phyloP scores from a whole-genome alignment of 495 filamentous ascomycete genomes.

The Chaetomium tenue region DNA sequence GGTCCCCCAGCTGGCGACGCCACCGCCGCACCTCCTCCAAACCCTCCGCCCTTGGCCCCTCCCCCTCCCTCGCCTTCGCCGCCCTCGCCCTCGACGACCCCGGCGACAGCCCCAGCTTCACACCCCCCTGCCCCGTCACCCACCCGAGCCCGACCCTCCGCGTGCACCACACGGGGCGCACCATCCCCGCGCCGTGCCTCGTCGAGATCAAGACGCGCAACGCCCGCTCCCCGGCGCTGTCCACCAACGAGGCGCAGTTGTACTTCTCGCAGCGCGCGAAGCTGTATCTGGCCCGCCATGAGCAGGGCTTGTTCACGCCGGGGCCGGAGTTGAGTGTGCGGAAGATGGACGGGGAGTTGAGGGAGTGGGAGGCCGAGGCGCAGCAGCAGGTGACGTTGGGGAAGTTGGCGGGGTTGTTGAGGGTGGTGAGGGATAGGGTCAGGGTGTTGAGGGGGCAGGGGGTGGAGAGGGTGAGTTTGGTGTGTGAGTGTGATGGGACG shows the following conservation, averaged over 20 bases:
- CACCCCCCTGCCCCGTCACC: neutral
- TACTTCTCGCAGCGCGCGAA: slow-evolving; percentile 25
- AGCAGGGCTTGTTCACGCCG: slow-evolving; percentile 15
- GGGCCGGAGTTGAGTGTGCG: neutral
- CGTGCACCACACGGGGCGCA: slow-evolving; percentile 19
- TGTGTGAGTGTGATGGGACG: slow-evolving; percentile 22
- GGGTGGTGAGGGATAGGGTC: slow-evolving; percentile 13
- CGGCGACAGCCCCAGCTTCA: slow-evolving; percentile 19
- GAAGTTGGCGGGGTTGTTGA: slow-evolving; percentile 24
- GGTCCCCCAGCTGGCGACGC: neutral
- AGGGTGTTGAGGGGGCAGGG: neutral
- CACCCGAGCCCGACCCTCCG: slow-evolving; percentile 10
- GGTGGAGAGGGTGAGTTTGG: slow-evolving; percentile 16
- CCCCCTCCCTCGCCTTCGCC: slow-evolving; percentile 2
- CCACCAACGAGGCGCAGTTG: slow-evolving; percentile 26
- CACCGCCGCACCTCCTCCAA: neutral
- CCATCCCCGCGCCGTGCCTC: slow-evolving; percentile 23
- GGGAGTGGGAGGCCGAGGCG: slow-evolving; percentile 22
- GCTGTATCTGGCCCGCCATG: slow-evolving; percentile 27
- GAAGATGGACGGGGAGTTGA: slow-evolving; percentile 16
- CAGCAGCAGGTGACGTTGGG: slow-evolving; percentile 18
- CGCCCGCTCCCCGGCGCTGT: slow-evolving; percentile 5
- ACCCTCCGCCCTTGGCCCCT: neutral
- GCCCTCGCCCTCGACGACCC: slow-evolving; percentile 29
- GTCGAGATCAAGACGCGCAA: slow-evolving; percentile 32